Conservation (phyloP, 768 basidiomycete species). For the Pisolithus sp. region DNA sequence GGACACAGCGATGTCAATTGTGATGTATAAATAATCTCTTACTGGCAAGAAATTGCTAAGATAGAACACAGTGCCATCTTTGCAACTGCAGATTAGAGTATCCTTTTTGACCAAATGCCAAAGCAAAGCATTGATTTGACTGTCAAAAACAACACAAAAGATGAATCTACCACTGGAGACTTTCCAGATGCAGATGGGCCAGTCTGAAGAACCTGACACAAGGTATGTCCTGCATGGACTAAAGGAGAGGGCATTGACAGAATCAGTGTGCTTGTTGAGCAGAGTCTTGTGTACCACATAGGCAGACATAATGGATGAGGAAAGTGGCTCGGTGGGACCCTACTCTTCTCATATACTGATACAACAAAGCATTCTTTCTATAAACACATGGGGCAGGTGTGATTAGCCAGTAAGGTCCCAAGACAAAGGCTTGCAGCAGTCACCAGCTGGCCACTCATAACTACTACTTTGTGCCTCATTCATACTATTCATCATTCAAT, state of each 20-base stretch:
- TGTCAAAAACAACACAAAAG: not conserved
- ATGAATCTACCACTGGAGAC: not conserved
- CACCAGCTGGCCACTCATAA: too few species aligned
- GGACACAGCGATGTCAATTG: not conserved
- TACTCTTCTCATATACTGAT: too few species aligned
- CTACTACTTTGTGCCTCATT: not conserved
- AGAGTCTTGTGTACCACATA: slow-evolving; percentile 1
- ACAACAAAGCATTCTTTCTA: not conserved
- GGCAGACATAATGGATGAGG: not conserved
- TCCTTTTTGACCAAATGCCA: not conserved
- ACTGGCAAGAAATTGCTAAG: not conserved
- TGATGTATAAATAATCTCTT: not conserved
- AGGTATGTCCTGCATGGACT: not conserved
- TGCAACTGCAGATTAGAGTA: slow-evolving; percentile 1
- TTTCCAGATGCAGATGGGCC: not conserved
- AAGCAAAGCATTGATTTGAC: not conserved
- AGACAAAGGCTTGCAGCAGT: too few species aligned
- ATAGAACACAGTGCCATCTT: not conserved
- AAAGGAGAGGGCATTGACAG: not conserved
- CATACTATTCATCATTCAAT: not conserved
- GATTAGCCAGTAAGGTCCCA: not conserved
- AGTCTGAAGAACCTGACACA: not conserved
- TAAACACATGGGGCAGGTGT: not conserved
- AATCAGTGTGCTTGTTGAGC: not conserved
- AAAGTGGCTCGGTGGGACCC: not conserved